Evolutionary conservation across 371 early-diverging fungal genomes (phyloP), one percentile per base, ranked within the genome.

Genomic region (Mortierella sp.): DNA sequence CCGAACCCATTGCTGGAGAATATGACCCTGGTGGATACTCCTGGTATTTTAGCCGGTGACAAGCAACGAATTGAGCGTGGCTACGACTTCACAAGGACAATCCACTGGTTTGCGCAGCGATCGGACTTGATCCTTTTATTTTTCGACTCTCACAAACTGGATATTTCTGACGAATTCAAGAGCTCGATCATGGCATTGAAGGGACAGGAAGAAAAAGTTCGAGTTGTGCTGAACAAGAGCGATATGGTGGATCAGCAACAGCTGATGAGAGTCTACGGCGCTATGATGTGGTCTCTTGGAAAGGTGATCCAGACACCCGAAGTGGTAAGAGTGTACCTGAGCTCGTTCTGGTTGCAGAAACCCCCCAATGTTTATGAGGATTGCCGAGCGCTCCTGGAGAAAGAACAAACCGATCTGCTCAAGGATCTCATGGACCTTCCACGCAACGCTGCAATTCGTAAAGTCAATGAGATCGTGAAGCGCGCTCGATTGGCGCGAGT

Each of bases 251-350:
- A 82, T 65, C 89, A 90, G 47, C 94, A 95, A 67, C 93, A 95
- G 81, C 71, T 95, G 61, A 91, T 95, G 93, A 84, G 95, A 27
- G 95, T 95, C 71, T 92, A 93, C 72, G 96, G 96, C 62, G 95
- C 95, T 9, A 79, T 95, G 82, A 95, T 95, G 95, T 95, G 95
- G 95, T 93, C 94, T 26, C 83, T 95, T 19, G 95, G 95, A 31
- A 93, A 92, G 72, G 94, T 95, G 3, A 83, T 95, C 12, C 86
- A 90, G 49, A 93, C 94, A 1, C 95, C 96, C 30, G 96, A 95
- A 80, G 96, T 95, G 23, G 86, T 89, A 82, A 85, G 95, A 19
- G 95, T 95, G 31, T 95, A 89, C 66, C 65, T 94, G 57, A 86
- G 92, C 18, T 89, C 91, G 2, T 94, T 95, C 81, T 93, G 95